phyloP scores from a whole-genome alignment of 108 stramenopile species.

The Skeletonema marinoi region DNA sequence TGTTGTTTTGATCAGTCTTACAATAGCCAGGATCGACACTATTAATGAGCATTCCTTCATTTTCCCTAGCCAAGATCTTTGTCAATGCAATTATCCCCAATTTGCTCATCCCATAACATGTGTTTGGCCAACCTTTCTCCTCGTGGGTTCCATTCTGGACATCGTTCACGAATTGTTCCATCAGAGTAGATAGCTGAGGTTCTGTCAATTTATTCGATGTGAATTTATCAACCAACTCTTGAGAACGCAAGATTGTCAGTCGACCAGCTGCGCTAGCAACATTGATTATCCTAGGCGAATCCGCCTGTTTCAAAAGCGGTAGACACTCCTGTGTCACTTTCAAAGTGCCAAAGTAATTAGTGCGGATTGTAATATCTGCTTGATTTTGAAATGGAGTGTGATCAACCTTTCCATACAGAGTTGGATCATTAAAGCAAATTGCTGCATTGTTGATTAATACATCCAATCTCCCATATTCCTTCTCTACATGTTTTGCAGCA shows the following conservation, averaged over 20 bases:
- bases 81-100: constrained; percentile 77
- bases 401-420: constrained; percentile 58
- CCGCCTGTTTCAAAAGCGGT: constrained; percentile 49
- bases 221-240: constrained; percentile 46
- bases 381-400: constrained; percentile 60
- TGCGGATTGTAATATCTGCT: constrained; percentile 57
- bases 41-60: constrained; percentile 55
- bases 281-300: constrained; percentile 60
- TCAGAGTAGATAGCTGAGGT: constrained; percentile 36
- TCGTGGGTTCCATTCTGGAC: constrained; percentile 62
- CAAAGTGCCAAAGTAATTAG: constrained; percentile 66
- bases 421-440: constrained; percentile 67
- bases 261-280: constrained; percentile 66
- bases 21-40: constrained; percentile 76
- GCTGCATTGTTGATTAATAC: constrained; percentile 70
- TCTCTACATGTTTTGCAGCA: constrained; percentile 32
- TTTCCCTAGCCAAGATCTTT: constrained; percentile 52
- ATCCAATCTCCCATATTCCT: constrained; percentile 51
- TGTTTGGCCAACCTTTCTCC: constrained; percentile 74
- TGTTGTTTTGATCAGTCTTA: constrained; percentile 77
- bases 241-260: constrained; percentile 52
- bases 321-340: constrained; percentile 36
- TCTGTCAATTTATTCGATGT: constrained; percentile 42
- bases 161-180: constrained; percentile 62
- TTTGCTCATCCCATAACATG: constrained; percentile 83